A percentile compares a stretch with the other conserved stretches of the same genome.
Evolutionary conservation across 768 basidiomycete species (phyloP).

Genomic region (Mycena floridula): DNA sequence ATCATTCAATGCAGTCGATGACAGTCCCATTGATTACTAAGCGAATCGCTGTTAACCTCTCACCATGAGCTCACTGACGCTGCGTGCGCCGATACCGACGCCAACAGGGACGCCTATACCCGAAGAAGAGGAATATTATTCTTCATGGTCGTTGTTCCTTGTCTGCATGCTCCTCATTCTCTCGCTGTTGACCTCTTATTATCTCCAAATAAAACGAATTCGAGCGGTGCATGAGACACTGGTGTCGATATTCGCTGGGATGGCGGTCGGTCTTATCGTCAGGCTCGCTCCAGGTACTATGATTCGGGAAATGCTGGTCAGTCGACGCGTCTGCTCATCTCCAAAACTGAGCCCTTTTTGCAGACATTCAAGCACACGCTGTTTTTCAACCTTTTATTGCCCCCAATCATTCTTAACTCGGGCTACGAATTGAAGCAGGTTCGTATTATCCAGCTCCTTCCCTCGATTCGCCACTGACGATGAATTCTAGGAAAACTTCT

Average conservation of each 20-base stretch:
- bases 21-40: no score
- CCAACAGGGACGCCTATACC: constrained; percentile 32
- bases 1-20: no score
- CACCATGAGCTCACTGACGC: constrained; percentile 28
- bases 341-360: background rate
- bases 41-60: no score
- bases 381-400: constrained; percentile 96
- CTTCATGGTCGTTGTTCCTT: constrained; percentile 91
- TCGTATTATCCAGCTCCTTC: no score
- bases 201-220: constrained; percentile 95
- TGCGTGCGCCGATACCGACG: constrained; percentile 20
- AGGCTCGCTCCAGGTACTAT: constrained; percentile 87
- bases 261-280: constrained; percentile 90
- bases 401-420: constrained; percentile 96
- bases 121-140: constrained; percentile 87
- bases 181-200: constrained; percentile 95
- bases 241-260: constrained; percentile 92
- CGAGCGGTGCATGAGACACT: constrained; percentile 94
- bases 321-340: constrained; percentile 20
- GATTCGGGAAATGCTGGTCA: constrained; percentile 96
- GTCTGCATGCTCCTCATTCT: constrained; percentile 89
- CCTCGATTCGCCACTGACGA: background rate
- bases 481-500: constrained; percentile 83
- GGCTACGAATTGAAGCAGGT: constrained; percentile 98
- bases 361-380: constrained; percentile 96